Evolutionary conservation across 305 asterid genomes (phyloP).

Genomic region (Rubia occidens): DNA sequence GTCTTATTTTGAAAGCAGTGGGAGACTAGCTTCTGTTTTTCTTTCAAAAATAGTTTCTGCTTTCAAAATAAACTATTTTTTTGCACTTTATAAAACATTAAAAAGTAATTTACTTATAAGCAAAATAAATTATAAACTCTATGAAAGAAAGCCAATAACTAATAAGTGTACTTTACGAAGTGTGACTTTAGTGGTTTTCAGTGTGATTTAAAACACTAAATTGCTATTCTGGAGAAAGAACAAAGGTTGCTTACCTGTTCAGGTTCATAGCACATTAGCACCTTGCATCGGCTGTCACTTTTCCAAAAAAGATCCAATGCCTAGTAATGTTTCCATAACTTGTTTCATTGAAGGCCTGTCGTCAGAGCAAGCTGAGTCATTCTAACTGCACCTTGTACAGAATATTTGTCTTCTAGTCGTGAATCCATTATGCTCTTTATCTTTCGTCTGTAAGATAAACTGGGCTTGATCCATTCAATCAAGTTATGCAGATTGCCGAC

Average conservation of each 20-base stretch:
- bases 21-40: too few relatives aligned
- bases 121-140: too few relatives aligned
- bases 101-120: too few relatives aligned
- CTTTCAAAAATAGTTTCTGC: too few relatives aligned
- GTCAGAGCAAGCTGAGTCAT: background rate
- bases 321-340: background rate
- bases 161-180: too few relatives aligned
- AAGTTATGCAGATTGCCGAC: background rate
- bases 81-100: too few relatives aligned
- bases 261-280: background rate
- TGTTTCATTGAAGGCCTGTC: background rate
- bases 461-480: slow-evolving; percentile 1
- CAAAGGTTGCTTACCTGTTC: background rate
- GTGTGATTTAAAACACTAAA: too few relatives aligned
- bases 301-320: background rate
- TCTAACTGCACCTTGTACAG: background rate
- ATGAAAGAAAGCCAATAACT: too few relatives aligned
- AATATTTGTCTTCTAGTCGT: slow-evolving; percentile 3
- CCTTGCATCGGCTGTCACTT: too few relatives aligned
- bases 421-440: background rate
- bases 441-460: background rate
- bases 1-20: too few relatives aligned
- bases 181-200: too few relatives aligned
- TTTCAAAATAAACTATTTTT: too few relatives aligned
- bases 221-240: background rate